Evolutionary conservation across 106 monocot species (phyloP).

Genomic region (Dendrobium nobile): DNA sequence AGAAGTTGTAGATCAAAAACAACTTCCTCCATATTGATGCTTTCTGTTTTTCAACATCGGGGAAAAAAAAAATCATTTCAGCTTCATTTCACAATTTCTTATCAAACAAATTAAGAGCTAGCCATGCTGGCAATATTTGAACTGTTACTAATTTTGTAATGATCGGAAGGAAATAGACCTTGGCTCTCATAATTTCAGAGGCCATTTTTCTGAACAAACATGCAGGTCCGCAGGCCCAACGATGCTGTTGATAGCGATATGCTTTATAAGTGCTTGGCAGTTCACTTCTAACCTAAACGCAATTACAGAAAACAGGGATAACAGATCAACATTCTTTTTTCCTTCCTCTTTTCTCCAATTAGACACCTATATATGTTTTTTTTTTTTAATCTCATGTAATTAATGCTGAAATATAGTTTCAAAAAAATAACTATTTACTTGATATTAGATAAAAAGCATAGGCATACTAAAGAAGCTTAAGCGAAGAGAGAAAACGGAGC

Average conservation of each 20-base stretch:
- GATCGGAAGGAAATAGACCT: slow-evolving; percentile 2
- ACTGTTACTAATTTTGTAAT: background rate
- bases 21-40: slow-evolving; percentile 61
- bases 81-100: background rate
- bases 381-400: too few species aligned
- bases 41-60: slow-evolving; percentile 24
- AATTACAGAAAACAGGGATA: background rate
- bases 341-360: background rate
- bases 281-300: slow-evolving; percentile 14
- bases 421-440: too few species aligned
- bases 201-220: slow-evolving; percentile 15
- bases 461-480: too few species aligned
- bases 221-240: slow-evolving; percentile 23
- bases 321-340: background rate
- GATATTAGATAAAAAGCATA: background rate
- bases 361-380: background rate
- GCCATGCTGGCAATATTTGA: background rate
- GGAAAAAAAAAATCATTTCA: background rate
- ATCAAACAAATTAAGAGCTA: background rate
- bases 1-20: slow-evolving; percentile 63
- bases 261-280: slow-evolving; percentile 20
- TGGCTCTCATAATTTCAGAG: slow-evolving; percentile 7
- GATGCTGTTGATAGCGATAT: slow-evolving; percentile 13
- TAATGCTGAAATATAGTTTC: too few species aligned
- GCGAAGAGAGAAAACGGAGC: accelerated